Percentiles rank a stretch among this genome's conserved stretches.
Conservation (phyloP, 1,139 yeast species). For the Sugiyamaella pinicola region DNA sequence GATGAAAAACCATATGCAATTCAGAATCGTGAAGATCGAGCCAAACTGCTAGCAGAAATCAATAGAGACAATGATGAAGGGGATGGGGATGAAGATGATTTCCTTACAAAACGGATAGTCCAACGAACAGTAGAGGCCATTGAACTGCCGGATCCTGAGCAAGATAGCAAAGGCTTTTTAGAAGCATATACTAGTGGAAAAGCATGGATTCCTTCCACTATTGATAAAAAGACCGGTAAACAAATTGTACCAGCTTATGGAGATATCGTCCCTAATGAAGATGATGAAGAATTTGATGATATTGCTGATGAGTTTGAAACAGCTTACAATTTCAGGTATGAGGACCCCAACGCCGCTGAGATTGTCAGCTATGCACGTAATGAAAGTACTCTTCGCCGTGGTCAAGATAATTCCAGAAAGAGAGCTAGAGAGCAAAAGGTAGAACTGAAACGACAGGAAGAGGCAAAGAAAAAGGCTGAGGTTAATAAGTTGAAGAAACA, state of each 20-base stretch:
- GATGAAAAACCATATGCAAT: slow-evolving; percentile 65
- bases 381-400: slow-evolving; percentile 88
- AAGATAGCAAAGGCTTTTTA: slow-evolving; percentile 67
- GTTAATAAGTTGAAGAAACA: slow-evolving; percentile 71
- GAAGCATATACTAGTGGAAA: slow-evolving; percentile 69
- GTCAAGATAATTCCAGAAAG: slow-evolving; percentile 72
- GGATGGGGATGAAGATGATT: slow-evolving; percentile 52
- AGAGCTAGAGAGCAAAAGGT: slow-evolving; percentile 75
- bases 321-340: slow-evolving; percentile 93
- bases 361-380: slow-evolving; percentile 96
- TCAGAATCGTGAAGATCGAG: slow-evolving; percentile 76
- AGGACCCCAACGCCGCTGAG: slow-evolving; percentile 88
- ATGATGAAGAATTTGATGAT: slow-evolving; percentile 86
- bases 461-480: slow-evolving; percentile 59
- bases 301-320: slow-evolving; percentile 89
- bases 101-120: slow-evolving; percentile 58
- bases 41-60: slow-evolving; percentile 71
- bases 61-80: slow-evolving; percentile 53
- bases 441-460: slow-evolving; percentile 55
- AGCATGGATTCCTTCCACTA: slow-evolving; percentile 83
- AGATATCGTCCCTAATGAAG: slow-evolving; percentile 51
- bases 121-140: slow-evolving; percentile 41
- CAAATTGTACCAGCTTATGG: slow-evolving; percentile 56
- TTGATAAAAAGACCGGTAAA: slow-evolving; percentile 51
- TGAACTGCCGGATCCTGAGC: slow-evolving; percentile 69